Conservation (phyloP, 2,329 filamentous ascomycete genomes). For the Akanthomyces lecanii region DNA sequence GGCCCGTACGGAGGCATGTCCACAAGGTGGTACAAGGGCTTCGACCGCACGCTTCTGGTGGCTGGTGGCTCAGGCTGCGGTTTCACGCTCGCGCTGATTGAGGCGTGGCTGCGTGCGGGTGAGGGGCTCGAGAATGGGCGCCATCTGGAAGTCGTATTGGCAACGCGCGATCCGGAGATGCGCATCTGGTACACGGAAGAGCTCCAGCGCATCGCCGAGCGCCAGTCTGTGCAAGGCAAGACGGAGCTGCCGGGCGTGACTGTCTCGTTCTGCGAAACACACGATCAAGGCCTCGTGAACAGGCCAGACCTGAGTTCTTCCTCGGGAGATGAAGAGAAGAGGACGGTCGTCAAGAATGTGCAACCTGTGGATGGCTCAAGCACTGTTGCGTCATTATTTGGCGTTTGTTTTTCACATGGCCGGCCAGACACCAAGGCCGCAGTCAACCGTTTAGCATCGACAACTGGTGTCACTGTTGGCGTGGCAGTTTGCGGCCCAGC, state of each 20-base stretch:
- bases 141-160: constrained; percentile 24
- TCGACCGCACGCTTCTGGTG: constrained; percentile 44
- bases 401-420: constrained; percentile 18
- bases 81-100: constrained; percentile 46
- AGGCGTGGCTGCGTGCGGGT: constrained; percentile 26
- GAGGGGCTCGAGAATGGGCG: neutral
- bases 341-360: neutral
- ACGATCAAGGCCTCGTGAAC: neutral
- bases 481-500: constrained; percentile 25
- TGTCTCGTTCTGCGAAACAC: constrained; percentile 17
- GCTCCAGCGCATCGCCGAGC: constrained; percentile 18
- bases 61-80: constrained; percentile 55
- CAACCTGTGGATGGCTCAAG: neutral
- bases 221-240: constrained; percentile 1
- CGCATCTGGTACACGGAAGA: constrained; percentile 27
- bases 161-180: constrained; percentile 27
- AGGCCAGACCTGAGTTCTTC: neutral
- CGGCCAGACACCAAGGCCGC: constrained; percentile 20
- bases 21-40: constrained; percentile 31
- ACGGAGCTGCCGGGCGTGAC: constrained; percentile 14
- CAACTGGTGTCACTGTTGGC: constrained; percentile 19
- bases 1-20: constrained; percentile 55
- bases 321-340: constrained; percentile 6
- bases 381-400: constrained; percentile 10
- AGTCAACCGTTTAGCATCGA: constrained; percentile 1